Percentiles rank a stretch among this genome's conserved stretches.
These are phyloP conservation scores for Stenogyne calaminthoides DNA, from an alignment of 305 asterid genomes.

Conservation along the genomic window DNA sequence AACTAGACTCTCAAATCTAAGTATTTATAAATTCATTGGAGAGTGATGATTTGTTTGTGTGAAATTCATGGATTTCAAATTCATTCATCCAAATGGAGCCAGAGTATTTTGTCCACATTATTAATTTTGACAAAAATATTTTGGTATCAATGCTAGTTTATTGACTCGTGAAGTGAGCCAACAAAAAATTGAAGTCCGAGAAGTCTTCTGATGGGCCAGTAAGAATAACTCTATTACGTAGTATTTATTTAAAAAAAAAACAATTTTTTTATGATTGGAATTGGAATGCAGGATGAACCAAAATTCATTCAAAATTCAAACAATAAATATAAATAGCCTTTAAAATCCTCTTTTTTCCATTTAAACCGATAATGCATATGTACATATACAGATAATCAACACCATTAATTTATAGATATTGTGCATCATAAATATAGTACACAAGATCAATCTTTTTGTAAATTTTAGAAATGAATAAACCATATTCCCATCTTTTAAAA, in stretches of 20 bases:
- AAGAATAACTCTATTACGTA: too few species aligned
- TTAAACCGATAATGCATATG: background rate
- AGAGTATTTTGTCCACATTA: slow-evolving; percentile 3
- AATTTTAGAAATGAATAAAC: background rate
- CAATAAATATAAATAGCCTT: background rate
- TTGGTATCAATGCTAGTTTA: background rate
- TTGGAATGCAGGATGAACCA: background rate
- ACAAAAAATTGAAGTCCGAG: background rate
- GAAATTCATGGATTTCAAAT: too few species aligned
- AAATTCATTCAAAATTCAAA: background rate
- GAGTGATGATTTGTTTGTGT: too few species aligned
- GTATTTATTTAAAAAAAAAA: too few species aligned
- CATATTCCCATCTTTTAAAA: too few species aligned
- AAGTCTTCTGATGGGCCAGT: background rate
- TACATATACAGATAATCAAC: background rate
- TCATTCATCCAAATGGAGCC: too few species aligned
- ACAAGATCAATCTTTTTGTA: background rate
- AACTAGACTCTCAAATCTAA: too few species aligned
- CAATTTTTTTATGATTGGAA: background rate
- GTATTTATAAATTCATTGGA: too few species aligned
- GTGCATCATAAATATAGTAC: background rate
- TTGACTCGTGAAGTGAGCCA: background rate
- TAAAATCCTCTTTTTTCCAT: background rate
- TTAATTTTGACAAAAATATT: background rate
- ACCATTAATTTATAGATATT: background rate